Base-by-base conservation (phyloP, 2,329 filamentous ascomycete genomes). In the Fusarium buharicum region DNA sequence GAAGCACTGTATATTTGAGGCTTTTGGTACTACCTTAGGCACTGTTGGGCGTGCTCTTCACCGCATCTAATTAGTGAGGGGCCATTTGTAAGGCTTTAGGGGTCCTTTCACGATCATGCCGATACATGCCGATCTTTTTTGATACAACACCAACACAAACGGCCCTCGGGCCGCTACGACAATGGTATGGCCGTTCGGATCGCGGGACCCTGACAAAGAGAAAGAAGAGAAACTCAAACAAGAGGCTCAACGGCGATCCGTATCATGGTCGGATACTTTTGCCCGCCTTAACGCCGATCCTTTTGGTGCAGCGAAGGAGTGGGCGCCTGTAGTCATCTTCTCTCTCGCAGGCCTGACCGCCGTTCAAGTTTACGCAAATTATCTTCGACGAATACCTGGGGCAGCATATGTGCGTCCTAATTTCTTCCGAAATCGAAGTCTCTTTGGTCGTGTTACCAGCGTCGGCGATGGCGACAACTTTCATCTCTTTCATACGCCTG, bases 391-490 rank as follows among this genome's bases (percentile, higher is more conserved):
- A 48, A 92, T 98, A 54, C 93, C 93, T 4, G 89, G 87, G 52
- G 86, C 91, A 31, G 82, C 85, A 20, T 84, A 93, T 73, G 90
- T 99, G 67, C 86, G 87, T 43, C 90, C 92, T 3, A 80, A 82
- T 11, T 90, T 89, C 72, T 94, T 94, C 73, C 86, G 91, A 40
- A 87, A 82, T 59, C 84, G 91, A 68, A 93, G 86, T 67, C 73
- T 99, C 37, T 90, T 94, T 68, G 95, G 95, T 13, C 85, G 85
- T 60, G 95, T 98, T 37, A 97, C 94, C 12, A 93, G 91, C 68
- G 95, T 99, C 20, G 95, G 96, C 37, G 95, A 99, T 82, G 96
- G 93, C 4, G 95, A 99, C 76, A 94, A 94, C 73, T 97, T 99
- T 75, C 90, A 95, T 68, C 76, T 99, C 43, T 99, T 90, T 74